Conservation (phyloP, 345 rosid genomes). For the Arabidopsis thaliana region DNA sequence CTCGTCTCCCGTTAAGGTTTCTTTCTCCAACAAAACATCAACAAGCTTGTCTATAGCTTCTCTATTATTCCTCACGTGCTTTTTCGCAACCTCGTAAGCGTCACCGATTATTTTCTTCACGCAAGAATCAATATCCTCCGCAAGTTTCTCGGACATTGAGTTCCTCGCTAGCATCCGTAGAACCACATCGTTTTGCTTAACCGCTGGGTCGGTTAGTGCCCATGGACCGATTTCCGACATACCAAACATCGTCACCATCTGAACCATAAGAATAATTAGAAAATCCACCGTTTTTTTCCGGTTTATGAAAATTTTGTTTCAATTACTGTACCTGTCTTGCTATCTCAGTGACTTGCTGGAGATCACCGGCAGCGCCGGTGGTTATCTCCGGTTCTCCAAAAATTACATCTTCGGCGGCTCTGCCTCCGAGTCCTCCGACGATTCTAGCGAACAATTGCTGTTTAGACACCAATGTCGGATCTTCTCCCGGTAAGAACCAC, state of each 20-base stretch:
- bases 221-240: conserved; percentile 84
- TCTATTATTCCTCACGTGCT: conserved; percentile 59
- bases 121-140: conserved; percentile 63
- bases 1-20: conserved; percentile 70
- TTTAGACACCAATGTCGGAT: conserved; percentile 60
- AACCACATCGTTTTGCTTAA: conserved; percentile 59
- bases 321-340: conserved; percentile 61
- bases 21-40: conserved; percentile 73
- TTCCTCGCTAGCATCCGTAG: conserved; percentile 71
- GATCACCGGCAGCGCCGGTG: conserved; percentile 73
- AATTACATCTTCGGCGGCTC: conserved; percentile 72
- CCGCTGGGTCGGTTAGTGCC: conserved; percentile 62
- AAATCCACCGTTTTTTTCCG: not conserved
- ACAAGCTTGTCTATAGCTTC: conserved; percentile 77
- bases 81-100: conserved; percentile 67
- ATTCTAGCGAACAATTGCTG: conserved; percentile 70
- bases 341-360: conserved; percentile 67
- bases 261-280: conserved; percentile 18
- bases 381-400: conserved; percentile 81
- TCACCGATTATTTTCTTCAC: conserved; percentile 51
- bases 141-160: conserved; percentile 71
- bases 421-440: conserved; percentile 78
- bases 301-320: not conserved
- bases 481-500: conserved; percentile 74
- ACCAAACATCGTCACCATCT: conserved; percentile 84